Percentiles rank a stretch among this genome's conserved stretches.
Evolutionary conservation across 2,329 filamentous ascomycete genomes (phyloP).

Genomic region (Chrysoporthe austroafricana): DNA sequence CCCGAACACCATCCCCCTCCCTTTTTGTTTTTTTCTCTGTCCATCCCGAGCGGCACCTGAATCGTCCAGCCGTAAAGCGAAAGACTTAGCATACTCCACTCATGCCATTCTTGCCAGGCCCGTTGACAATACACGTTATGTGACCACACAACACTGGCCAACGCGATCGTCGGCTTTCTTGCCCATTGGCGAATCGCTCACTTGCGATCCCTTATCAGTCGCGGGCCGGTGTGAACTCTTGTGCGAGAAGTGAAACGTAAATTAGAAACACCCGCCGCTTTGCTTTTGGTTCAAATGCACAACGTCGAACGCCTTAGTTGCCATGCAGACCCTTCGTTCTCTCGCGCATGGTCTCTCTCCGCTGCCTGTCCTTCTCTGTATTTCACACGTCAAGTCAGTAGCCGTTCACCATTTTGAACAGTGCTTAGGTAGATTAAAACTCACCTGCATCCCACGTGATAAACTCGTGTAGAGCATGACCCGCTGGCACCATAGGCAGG

Average conservation of each 20-base stretch:
- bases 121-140: not conserved
- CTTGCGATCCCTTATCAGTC: not conserved
- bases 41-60: not conserved
- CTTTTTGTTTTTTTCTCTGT: not conserved
- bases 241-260: not conserved
- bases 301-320: slow-evolving; percentile 26
- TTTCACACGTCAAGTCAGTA: slow-evolving; percentile 39
- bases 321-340: slow-evolving; percentile 59
- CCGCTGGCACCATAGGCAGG: slow-evolving; percentile 94
- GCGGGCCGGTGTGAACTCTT: not conserved
- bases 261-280: not conserved
- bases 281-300: slow-evolving; percentile 14
- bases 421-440: slow-evolving; percentile 36
- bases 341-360: slow-evolving; percentile 68
- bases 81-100: not conserved
- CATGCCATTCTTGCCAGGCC: slow-evolving; percentile 8
- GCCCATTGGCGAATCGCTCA: not conserved
- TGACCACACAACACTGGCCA: not conserved
- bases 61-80: not conserved
- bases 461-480: slow-evolving; percentile 89
- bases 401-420: slow-evolving; percentile 18
- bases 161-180: not conserved
- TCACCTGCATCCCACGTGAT: slow-evolving; percentile 81
- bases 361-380: slow-evolving; percentile 68
- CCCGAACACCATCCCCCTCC: not conserved